phyloP scores from a whole-genome alignment of 2,329 filamentous ascomycete species.

The Talaromyces sp. region DNA sequence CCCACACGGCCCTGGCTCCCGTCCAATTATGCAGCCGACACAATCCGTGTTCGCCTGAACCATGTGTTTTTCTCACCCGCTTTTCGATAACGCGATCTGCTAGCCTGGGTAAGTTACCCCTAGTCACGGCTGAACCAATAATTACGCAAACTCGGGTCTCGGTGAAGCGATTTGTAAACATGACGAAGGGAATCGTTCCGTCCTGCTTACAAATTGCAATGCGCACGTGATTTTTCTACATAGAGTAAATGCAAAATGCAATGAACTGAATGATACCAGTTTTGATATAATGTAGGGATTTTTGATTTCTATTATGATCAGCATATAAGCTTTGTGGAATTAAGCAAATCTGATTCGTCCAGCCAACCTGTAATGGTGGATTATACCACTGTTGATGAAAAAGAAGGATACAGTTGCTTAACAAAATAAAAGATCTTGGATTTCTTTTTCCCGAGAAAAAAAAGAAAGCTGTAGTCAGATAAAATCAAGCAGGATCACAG shows the following conservation, averaged over 20 bases:
- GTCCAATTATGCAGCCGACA: neutral
- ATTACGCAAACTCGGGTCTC: neutral
- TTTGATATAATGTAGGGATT: neutral
- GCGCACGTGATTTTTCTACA: neutral
- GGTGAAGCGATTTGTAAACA: neutral
- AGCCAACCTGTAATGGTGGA: no score
- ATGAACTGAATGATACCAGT: no score
- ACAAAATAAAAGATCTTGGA: no score
- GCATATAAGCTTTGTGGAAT: no score
- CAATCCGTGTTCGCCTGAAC: neutral
- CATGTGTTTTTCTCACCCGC: neutral
- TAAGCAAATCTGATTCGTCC: no score
- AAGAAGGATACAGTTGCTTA: no score
- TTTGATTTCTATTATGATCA: no score
- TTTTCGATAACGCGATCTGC: neutral
- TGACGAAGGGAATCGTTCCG: neutral
- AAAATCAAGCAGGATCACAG: no score
- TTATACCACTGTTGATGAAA: no score
- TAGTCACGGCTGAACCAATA: neutral
- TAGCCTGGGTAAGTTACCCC: neutral
- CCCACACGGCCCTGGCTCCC: neutral
- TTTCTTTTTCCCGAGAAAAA: no score
- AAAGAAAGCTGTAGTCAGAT: no score
- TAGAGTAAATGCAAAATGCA: no score
- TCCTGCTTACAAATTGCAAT: neutral